These are phyloP conservation scores for Tricharina praecox DNA, from an alignment of 495 filamentous ascomycete genomes.

Conservation along the genomic window DNA sequence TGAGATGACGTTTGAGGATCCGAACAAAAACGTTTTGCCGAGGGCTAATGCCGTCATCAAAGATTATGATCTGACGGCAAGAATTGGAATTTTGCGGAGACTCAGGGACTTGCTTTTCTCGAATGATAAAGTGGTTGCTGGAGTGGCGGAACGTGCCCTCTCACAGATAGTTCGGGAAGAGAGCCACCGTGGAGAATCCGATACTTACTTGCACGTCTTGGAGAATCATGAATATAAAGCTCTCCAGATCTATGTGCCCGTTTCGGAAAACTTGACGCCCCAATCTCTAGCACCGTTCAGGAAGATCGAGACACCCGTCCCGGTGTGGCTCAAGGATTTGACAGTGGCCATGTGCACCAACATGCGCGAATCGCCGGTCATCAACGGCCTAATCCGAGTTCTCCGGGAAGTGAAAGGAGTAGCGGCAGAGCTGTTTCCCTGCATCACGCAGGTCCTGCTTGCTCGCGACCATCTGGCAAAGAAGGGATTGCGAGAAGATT, in stretches of 20 bases:
- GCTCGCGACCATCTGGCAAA: conserved; percentile 33
- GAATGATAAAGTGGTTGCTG: conserved; percentile 44
- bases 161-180: conserved; percentile 41
- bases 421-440: conserved; percentile 56
- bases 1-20: conserved; percentile 39
- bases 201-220: conserved; percentile 5
- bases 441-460: conserved; percentile 63
- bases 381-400: conserved; percentile 46
- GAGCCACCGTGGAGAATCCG: conserved; percentile 9
- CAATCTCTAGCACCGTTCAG: conserved; percentile 6
- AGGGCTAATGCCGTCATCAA: too few species aligned
- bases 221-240: conserved; percentile 16
- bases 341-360: conserved; percentile 43
- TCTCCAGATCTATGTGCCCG: conserved; percentile 10
- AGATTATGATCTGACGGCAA: conserved; percentile 39
- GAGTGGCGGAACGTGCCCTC: conserved; percentile 62
- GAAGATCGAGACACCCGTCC: conserved; percentile 15
- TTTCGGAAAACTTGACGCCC: not conserved
- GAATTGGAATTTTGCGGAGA: conserved; percentile 40
- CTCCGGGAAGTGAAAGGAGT: conserved; percentile 46
- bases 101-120: conserved; percentile 52
- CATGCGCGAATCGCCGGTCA: conserved; percentile 43
- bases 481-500: conserved; percentile 23
- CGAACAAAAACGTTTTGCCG: conserved; percentile 30
- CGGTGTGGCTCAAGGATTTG: conserved; percentile 49